These are phyloP conservation scores for Brettanomyces custersianus DNA, from an alignment of 805 yeast species.

Conservation along the genomic window DNA sequence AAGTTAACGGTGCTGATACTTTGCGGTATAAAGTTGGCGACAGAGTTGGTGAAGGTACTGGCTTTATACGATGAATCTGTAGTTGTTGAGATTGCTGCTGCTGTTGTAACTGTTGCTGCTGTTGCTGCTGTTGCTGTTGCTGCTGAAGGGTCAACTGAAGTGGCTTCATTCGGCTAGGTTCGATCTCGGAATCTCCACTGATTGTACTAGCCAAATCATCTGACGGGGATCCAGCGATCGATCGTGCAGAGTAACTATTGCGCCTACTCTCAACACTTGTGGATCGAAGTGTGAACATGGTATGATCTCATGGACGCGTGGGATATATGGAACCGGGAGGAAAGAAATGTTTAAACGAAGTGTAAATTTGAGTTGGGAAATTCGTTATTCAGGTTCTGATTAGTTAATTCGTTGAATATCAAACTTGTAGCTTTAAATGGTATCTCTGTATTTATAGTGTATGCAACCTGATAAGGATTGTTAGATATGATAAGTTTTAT, in stretches of 20 bases:
- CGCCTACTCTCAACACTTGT: background rate
- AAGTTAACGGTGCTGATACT: background rate
- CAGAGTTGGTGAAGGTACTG: background rate
- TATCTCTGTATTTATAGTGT: too few relatives aligned
- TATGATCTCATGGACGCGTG: background rate
- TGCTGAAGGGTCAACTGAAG: background rate
- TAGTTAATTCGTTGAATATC: too few relatives aligned
- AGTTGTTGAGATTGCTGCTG: background rate
- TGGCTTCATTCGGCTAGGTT: background rate
- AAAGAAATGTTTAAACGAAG: too few relatives aligned
- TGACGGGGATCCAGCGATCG: slow-evolving; percentile 1
- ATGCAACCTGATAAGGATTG: too few relatives aligned
- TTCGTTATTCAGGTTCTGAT: too few relatives aligned
- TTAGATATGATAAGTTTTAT: too few relatives aligned
- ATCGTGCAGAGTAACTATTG: background rate
- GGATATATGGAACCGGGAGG: background rate
- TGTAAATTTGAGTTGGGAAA: too few relatives aligned
- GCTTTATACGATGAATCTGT: background rate
- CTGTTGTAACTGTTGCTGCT: background rate
- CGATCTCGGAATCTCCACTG: slow-evolving; percentile 1
- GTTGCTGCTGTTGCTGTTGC: too few relatives aligned
- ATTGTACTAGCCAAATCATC: slow-evolving; percentile 1
- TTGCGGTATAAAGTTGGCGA: background rate
- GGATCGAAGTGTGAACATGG: background rate
- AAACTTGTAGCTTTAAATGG: too few relatives aligned